Percentiles rank a stretch among this genome's conserved stretches.
phyloP scores from a whole-genome alignment of 2,329 filamentous ascomycete species.

The Nannizzia gypsea region DNA sequence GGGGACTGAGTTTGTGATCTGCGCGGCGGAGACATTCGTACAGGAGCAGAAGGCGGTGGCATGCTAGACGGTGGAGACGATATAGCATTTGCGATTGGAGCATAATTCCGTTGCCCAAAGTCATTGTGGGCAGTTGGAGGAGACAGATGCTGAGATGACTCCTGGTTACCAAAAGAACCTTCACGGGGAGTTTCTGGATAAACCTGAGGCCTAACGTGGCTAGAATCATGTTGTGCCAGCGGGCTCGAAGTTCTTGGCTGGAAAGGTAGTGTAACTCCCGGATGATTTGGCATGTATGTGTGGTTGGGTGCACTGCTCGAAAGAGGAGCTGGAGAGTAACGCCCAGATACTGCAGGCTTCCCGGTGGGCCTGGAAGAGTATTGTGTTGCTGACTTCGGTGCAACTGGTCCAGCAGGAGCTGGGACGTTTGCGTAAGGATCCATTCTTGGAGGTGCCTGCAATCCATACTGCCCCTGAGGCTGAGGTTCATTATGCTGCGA shows the following conservation, averaged over 20 bases:
- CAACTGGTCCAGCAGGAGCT: constrained; percentile 10
- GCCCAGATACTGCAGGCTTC: constrained; percentile 28
- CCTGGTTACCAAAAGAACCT: background rate
- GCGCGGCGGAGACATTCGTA: constrained; percentile 30
- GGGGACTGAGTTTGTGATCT: constrained; percentile 50
- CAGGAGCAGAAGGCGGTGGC: constrained; percentile 1
- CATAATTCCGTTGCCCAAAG: background rate
- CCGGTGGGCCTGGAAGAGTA: constrained; percentile 33
- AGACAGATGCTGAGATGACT: background rate
- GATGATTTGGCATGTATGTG: constrained; percentile 31
- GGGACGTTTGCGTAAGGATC: constrained; percentile 20
- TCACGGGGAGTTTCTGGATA: background rate
- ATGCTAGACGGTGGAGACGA: background rate
- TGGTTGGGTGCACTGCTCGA: constrained; percentile 19
- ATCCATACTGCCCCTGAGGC: constrained; percentile 13
- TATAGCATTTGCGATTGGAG: background rate
- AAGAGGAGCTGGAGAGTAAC: constrained; percentile 36
- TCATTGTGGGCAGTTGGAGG: background rate
- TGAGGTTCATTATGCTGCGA: constrained; percentile 4
- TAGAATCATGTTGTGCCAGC: constrained; percentile 39
- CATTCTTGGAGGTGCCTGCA: constrained; percentile 22
- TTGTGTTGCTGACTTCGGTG: constrained; percentile 21
- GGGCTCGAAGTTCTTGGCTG: constrained; percentile 55
- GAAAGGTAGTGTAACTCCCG: constrained; percentile 37
- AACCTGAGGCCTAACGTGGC: background rate